Percentiles rank a stretch among this genome's conserved stretches.
These are phyloP conservation scores for Neurospora sp. DNA, from an alignment of 495 filamentous ascomycete species.

Conservation along the genomic window DNA sequence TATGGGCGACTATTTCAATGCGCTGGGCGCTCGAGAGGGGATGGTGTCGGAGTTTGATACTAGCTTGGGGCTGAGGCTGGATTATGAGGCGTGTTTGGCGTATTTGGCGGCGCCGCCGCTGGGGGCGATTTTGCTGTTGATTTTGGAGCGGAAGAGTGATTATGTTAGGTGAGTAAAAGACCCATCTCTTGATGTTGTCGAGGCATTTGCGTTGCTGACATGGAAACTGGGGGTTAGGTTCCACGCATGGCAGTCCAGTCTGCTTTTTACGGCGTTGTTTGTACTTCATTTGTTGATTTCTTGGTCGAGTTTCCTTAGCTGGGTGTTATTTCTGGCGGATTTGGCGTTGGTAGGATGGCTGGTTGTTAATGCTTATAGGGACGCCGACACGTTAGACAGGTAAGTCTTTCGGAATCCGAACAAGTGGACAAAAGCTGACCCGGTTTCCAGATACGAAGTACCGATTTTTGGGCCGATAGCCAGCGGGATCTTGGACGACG, in stretches of 20 bases:
- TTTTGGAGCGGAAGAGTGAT: conserved; percentile 89
- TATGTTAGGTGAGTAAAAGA: conserved; percentile 68
- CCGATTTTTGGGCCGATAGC: conserved; percentile 78
- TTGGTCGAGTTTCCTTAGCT: conserved; percentile 75
- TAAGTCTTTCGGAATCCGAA: conserved; percentile 18
- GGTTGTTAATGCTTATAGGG: conserved; percentile 67
- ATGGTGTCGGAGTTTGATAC: conserved; percentile 58
- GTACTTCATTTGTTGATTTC: conserved; percentile 77
- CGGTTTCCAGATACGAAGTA: conserved; percentile 56
- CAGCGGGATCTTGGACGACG: conserved; percentile 85
- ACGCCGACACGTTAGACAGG: conserved; percentile 87
- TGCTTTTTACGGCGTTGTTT: conserved; percentile 79
- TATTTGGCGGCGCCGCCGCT: conserved; percentile 82
- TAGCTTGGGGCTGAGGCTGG: conserved; percentile 55
- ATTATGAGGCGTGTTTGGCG: conserved; percentile 82
- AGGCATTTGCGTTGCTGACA: not conserved
- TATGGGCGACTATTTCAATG: conserved; percentile 26
- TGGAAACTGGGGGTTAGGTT: conserved; percentile 44
- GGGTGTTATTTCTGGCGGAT: conserved; percentile 70
- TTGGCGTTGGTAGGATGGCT: conserved; percentile 68
- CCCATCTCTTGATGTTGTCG: not conserved
- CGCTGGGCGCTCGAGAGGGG: conserved; percentile 21
- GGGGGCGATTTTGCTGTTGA: conserved; percentile 72
- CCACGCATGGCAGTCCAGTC: conserved; percentile 88
- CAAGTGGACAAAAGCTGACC: conserved; percentile 1